Percentiles rank a stretch among this genome's conserved stretches.
These are phyloP conservation scores for Microbotryum silenes-acaulis DNA, from an alignment of 1,284 basidiomycete genomes.

Conservation along the genomic window DNA sequence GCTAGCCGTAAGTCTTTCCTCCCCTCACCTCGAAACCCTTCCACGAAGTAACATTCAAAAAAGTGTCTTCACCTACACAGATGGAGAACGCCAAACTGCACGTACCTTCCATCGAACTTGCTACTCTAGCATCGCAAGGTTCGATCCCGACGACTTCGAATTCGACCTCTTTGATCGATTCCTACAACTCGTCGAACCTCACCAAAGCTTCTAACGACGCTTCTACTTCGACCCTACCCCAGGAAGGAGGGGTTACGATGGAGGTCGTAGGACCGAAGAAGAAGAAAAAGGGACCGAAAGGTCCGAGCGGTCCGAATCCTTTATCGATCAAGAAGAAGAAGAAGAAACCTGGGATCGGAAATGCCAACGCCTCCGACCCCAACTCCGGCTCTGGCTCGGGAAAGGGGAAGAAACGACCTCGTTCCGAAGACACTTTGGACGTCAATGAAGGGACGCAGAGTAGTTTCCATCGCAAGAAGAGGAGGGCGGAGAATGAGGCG, in stretches of 20 bases:
- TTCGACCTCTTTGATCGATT: background rate
- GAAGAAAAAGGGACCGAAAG: conserved; percentile 55
- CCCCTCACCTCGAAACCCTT: background rate
- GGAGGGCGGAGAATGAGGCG: background rate
- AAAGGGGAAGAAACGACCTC: conserved; percentile 1
- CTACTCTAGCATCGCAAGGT: conserved; percentile 11
- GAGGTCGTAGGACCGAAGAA: conserved; percentile 17
- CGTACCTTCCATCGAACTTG: conserved; percentile 46
- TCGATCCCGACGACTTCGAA: conserved; percentile 1
- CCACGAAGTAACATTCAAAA: no score
- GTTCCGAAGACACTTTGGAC: background rate
- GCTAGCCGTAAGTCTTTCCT: conserved; percentile 47
- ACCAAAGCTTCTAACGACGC: conserved; percentile 43
- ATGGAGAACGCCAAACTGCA: conserved; percentile 36
- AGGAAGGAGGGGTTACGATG: conserved; percentile 29
- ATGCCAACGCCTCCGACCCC: background rate
- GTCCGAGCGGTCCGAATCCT: conserved; percentile 82
- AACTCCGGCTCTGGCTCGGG: background rate
- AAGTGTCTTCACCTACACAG: conserved; percentile 5
- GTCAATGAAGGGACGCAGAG: background rate
- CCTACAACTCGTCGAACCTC: conserved; percentile 45
- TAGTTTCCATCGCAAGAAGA: background rate
- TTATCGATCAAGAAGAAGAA: conserved; percentile 81
- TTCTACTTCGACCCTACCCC: conserved; percentile 23
- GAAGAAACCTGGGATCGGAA: conserved; percentile 2